Base-by-base conservation (phyloP, 129 eudicot species). In the Flaveria ramosissima region DNA sequence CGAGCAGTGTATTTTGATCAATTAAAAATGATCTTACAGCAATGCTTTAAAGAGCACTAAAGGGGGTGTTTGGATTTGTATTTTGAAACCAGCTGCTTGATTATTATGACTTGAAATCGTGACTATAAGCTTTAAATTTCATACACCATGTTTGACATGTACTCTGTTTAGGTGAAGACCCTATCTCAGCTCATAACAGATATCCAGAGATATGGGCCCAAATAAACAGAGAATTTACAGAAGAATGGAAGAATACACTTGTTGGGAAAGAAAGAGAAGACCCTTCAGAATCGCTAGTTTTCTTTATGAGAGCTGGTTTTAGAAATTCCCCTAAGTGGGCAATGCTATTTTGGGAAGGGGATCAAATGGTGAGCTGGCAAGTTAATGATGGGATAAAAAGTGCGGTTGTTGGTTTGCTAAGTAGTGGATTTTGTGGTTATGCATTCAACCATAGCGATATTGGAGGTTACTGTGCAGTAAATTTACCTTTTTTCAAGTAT, bases 361-460 rank as follows among this genome's bases (percentile, higher is more conserved):
- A 92, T 65, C 99, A 95, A 84, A 95, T 95, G 99, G 99, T 95
- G 39, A 95, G 99, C 76, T 95, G 99, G 99, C 99, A 95, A 68
- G 82, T 86, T 45, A 86, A 95, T 77, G 99, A 95, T 67, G 99
- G 99, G 47, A 91, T 95, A 69, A 95, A 95, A 77, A 95, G 97
- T 79, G 87, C 97, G 6, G 97, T 95, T 15, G 91, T 92, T 36
- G 99, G 99, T 19, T 82, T 95, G 84, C 82, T 95, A 7, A 95
- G 97, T 69, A 82, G 97, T 64, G 97, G 99, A 21, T 74, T 95
- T 75, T 89, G 94, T 2, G 99, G 99, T 3, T 95, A 86, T 86
- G 92, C 99, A 0, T 89, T 91, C 64, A 95, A 95, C 70, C 99
- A 95, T 74, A 95, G 99, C 63, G 97, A 95, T 61, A 92, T 91